Base-by-base conservation (phyloP, 352 stramenopile species). In the Achlya hypogyna region DNA sequence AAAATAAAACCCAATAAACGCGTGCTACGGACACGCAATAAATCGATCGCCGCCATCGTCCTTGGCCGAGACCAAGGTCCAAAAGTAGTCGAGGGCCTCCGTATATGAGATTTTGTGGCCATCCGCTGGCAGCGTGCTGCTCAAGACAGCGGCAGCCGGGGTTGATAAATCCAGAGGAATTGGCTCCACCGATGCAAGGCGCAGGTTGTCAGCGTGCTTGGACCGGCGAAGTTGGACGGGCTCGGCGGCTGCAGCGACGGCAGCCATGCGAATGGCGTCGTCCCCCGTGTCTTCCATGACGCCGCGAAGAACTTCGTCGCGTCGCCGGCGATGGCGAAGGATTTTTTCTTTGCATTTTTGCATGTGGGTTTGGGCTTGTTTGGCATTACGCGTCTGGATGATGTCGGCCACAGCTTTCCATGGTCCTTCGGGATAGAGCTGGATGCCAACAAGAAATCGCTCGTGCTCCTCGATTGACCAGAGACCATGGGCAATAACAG, bases 271-370 rank as follows among this genome's bases (percentile, higher is more conserved):
- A 56, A 56, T 56, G 12, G n/a, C 49, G 25, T 56, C 49, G 49
- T 35, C 25, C 31, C n/a, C 31, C 16, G 49, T n/a, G n/a, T 45
- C 12, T 45, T 45, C 12, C 2, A 56, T 56, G 25, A 56, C 49
- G 31, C 31, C 49, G 6, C 49, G 49, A 20, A 56, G 49, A 12
- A 35, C 49, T 56, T 56, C 49, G 31, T 56, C 49, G 25, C 49
- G 58, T 2, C 58, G 28, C 12, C 58, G 58, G 14, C 22, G 9
- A 29, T 65, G 58, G 6, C 58, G 40, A 9, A 42, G 23, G n/a
- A 34, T 53, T 35, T 86, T 86, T 32, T 89, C 78, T 27, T 83
- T 74, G 58, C 81, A 84, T 65, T 85, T 86, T 45, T 87, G 78
- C 32, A 76, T 75, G 64, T 88, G 80, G 0, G 80, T 88, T 35